A percentile compares a stretch with the other conserved stretches of the same genome.
Evolutionary conservation across 257 asterid genomes (phyloP).

Genomic region (Nicotiana sylvestris): DNA sequence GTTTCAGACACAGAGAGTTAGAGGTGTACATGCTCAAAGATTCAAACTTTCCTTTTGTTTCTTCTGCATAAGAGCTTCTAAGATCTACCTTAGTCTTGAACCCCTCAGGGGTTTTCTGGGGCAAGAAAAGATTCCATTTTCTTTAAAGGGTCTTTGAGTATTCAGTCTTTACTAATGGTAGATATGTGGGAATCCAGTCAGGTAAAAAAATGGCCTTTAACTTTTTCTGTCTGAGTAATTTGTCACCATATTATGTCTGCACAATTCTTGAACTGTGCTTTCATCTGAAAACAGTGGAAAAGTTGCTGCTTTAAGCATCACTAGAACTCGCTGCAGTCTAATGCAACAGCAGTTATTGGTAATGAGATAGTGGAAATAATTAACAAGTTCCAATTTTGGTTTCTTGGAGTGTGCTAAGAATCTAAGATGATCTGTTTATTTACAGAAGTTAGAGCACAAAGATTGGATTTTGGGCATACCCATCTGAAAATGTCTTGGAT

Average conservation of each 20-base stretch:
- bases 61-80: not conserved
- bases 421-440: slow-evolving; percentile 1
- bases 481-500: slow-evolving; percentile 51
- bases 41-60: not conserved
- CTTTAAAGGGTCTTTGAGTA: slow-evolving; percentile 1
- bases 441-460: slow-evolving; percentile 19
- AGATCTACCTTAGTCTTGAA: not conserved
- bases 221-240: not conserved
- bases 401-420: not conserved
- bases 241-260: not conserved
- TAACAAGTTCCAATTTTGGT: not conserved
- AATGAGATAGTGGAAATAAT: not conserved
- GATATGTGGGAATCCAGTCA: not conserved
- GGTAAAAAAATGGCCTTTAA: not conserved
- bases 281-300: not conserved
- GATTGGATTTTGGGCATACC: slow-evolving; percentile 35
- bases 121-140: not conserved
- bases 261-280: not conserved
- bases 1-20: not conserved
- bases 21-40: not conserved
- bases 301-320: not conserved
- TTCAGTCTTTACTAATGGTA: not conserved
- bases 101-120: not conserved
- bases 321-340: not conserved
- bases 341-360: not conserved